Evolutionary conservation across 2,329 filamentous ascomycete species (phyloP).

Genomic region (Fusarium concolor): DNA sequence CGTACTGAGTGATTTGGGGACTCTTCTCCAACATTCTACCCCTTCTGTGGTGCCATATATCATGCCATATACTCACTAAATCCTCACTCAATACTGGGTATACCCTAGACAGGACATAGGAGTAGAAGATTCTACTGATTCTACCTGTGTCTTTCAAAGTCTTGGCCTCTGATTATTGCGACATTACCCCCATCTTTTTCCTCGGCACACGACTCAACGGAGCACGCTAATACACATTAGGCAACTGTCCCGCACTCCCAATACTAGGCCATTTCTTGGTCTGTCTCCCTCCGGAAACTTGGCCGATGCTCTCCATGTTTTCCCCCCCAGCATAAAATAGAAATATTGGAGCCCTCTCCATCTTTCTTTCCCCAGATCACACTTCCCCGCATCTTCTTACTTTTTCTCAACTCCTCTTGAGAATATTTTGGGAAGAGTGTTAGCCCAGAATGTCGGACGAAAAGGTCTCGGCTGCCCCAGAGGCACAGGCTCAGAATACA

Average conservation of each 20-base stretch:
- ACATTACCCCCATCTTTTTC: conserved; percentile 1
- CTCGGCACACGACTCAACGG: background rate
- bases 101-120: rapidly evolving
- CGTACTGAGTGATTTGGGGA: background rate
- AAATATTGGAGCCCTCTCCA: conserved; percentile 11
- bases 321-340: conserved; percentile 1
- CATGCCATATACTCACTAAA: background rate
- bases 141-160: background rate
- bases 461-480: conserved; percentile 23
- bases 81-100: background rate
- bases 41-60: background rate
- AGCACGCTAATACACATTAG: conserved; percentile 12
- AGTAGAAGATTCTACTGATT: background rate
- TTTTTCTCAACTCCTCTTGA: too few species aligned
- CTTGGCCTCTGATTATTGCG: background rate
- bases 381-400: conserved; percentile 20
- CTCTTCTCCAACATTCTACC: conserved; percentile 24
- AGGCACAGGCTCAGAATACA: background rate
- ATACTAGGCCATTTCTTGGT: background rate
- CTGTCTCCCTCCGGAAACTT: background rate
- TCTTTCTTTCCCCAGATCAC: conserved; percentile 10
- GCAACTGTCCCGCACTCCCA: background rate
- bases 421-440: too few species aligned
- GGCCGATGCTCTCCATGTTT: background rate
- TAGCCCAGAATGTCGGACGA: conserved; percentile 23